Conservation (phyloP, 371 early-diverging fungal species). For the Apophysomyces elegans region DNA sequence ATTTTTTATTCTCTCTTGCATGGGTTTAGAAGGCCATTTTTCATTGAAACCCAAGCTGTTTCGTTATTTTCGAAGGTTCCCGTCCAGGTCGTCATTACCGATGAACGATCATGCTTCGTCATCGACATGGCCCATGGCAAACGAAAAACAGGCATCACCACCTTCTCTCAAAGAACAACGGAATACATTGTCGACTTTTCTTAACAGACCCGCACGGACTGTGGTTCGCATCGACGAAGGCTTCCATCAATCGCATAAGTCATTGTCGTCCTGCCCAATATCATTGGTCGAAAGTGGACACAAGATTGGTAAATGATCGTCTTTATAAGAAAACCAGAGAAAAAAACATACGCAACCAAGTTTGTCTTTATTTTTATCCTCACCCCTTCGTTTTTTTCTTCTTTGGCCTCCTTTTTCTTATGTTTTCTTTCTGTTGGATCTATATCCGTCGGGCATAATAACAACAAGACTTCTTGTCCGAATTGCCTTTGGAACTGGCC, state of each 20-base stretch:
- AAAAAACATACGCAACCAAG: not conserved
- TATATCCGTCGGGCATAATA: not conserved
- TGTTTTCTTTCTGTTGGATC: not conserved
- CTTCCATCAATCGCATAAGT: conserved; percentile 27
- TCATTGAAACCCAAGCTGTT: not conserved
- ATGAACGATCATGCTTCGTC: conserved; percentile 9
- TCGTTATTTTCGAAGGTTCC: conserved; percentile 9
- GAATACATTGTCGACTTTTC: not conserved
- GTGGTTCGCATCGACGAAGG: conserved; percentile 25
- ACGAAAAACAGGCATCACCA: not conserved
- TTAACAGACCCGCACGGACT: not conserved
- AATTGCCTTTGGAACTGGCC: conserved; percentile 25
- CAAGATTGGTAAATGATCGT: conserved; percentile 19
- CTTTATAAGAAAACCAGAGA: not conserved
- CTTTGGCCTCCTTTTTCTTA: not conserved
- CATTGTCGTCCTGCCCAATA: conserved; percentile 2
- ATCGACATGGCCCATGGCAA: not conserved
- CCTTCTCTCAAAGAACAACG: not conserved
- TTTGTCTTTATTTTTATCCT: not conserved
- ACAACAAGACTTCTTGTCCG: conserved; percentile 11
- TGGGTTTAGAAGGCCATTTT: not conserved
- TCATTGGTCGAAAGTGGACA: conserved; percentile 10
- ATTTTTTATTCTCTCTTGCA: not conserved
- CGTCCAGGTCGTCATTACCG: not conserved
- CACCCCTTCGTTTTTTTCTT: conserved; percentile 5